phyloP scores from a whole-genome alignment of 768 basidiomycete genomes.

The Suillus plorans region DNA sequence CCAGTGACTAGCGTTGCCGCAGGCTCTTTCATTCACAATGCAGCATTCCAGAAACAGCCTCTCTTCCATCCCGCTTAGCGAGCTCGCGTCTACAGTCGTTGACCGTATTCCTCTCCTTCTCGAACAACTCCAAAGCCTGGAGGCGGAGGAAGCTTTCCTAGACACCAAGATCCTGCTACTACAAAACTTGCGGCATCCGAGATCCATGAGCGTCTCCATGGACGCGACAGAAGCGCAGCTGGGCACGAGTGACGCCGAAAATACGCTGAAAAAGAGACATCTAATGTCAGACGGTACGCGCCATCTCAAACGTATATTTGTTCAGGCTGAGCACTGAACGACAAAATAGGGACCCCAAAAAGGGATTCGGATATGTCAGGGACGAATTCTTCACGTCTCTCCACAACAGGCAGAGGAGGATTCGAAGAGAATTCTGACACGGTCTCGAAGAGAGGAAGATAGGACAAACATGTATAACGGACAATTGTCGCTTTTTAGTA shows the following conservation, averaged over 20 bases:
- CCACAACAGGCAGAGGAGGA: not conserved
- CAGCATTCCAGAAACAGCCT: not conserved
- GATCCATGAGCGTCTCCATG: not conserved
- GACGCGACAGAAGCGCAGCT: not conserved
- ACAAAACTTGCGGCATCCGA: not conserved
- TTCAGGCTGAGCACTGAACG: not conserved
- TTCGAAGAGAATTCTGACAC: not conserved
- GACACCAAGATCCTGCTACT: not conserved
- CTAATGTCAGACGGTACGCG: not conserved
- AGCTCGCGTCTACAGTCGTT: not conserved
- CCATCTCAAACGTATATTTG: not conserved
- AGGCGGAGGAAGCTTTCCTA: not conserved
- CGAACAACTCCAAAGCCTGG: conserved; percentile 1
- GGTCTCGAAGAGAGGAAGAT: not conserved
- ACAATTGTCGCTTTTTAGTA: not conserved
- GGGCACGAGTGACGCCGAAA: not conserved
- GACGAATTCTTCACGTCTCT: not conserved
- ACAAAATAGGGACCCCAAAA: not conserved
- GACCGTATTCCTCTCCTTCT: not conserved
- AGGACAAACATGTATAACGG: not conserved
- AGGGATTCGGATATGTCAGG: not conserved
- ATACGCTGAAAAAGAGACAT: not conserved
- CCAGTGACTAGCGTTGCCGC: not conserved
- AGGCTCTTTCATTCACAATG: not conserved
- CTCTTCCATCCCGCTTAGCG: not conserved